Base-by-base conservation (phyloP, 1,139 yeast species). In the Taphrina pruni region DNA sequence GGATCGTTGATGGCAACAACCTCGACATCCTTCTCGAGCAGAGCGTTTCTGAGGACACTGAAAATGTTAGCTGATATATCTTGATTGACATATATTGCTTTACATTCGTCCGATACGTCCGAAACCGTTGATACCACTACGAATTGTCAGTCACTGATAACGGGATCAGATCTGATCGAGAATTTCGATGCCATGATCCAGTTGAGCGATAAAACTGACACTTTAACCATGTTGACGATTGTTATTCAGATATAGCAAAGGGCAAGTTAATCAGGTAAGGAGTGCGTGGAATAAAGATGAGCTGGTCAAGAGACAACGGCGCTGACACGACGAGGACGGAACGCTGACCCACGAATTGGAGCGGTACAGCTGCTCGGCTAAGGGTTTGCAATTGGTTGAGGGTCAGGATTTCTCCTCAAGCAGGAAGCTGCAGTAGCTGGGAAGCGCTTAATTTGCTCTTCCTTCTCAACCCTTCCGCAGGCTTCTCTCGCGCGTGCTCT, bases 1-100 rank as follows among this genome's bases (percentile, higher is more conserved):
- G 95, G 95, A 81, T 88, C 93, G 80, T 88, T 88, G 85, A 88
- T 82, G 77, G 92, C 93, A 73, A 88, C 90, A 75, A 88, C 89
- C 78, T 87, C 83, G 77, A 88, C 87, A 75, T 86, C 89, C 75
- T 84, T 82, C 86, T 89, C 86, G 74, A 78, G 76, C 76, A 88
- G 83, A 74, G 94, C 94, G 78, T 88, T 85, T 85, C 95, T 87
- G 79, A 88, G 84, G 75, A 87, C 77, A 74, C 67, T 64, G 21
- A 14, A 12, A 35, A 72, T 38, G 39, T 45, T 20, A 20, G 57
- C 1, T 4, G 12, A 54, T 20, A 39, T 20, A 26, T 20, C 20
- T 32, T 35, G 43, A 38, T 21, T 39, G 17, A 17, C 36, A 12
- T 12, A 11, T n/a, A 2, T 12, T 32, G 58, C 75, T 86, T 79